Conservation (phyloP, 164 flowering plant genomes). For the Magnolia sinica region DNA sequence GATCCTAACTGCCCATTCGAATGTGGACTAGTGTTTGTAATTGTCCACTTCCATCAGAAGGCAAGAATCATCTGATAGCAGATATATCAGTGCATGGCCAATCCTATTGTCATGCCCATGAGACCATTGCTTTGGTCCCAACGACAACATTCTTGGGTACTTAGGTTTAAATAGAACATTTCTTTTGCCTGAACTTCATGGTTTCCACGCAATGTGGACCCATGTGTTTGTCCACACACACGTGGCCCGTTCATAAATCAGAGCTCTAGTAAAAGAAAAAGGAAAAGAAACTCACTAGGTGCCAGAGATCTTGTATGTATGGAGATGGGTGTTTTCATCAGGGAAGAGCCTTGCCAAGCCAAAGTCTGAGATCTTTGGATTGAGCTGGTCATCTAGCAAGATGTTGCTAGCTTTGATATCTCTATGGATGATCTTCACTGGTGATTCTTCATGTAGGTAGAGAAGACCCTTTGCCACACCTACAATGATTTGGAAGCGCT, state of each 20-base stretch:
- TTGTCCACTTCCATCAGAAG: not conserved
- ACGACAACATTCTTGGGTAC: not conserved
- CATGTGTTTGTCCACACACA: not conserved
- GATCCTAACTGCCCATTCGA: not conserved
- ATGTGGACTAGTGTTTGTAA: not conserved
- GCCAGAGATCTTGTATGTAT: constrained; percentile 72
- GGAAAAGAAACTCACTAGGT: constrained; percentile 60
- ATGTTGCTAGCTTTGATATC: constrained; percentile 90
- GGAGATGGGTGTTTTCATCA: constrained; percentile 67
- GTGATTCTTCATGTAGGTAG: constrained; percentile 87
- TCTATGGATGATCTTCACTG: constrained; percentile 74
- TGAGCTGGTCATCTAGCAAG: constrained; percentile 62
- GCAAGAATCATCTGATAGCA: not conserved
- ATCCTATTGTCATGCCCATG: not conserved
- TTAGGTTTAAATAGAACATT: not conserved
- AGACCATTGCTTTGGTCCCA: not conserved
- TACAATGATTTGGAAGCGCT: constrained; percentile 41
- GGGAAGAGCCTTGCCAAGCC: constrained; percentile 89
- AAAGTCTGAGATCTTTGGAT: constrained; percentile 86
- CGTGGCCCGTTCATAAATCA: not conserved
- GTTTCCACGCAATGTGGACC: not conserved
- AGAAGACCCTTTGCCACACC: constrained; percentile 80
- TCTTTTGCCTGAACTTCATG: not conserved
- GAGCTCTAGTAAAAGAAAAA: not conserved
- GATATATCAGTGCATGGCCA: not conserved